Conservation (phyloP, 495 filamentous ascomycete species). For the Durotheca rogersii region DNA sequence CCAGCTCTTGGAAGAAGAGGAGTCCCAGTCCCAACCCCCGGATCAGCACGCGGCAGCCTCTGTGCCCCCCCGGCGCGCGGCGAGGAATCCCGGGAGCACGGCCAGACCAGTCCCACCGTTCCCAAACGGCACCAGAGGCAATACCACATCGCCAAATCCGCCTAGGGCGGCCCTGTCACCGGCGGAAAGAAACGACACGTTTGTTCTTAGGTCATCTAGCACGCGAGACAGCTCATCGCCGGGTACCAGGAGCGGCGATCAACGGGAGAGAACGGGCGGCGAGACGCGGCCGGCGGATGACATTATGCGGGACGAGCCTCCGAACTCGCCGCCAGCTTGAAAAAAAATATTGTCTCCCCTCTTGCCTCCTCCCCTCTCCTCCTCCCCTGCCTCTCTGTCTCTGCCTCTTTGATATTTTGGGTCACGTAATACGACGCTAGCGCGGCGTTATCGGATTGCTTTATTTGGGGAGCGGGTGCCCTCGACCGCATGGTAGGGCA, state of each 20-base stretch:
- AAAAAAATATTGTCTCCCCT: no score
- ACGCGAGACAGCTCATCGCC: slow-evolving; percentile 12
- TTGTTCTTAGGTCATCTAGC: slow-evolving; percentile 6
- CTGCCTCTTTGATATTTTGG: no score
- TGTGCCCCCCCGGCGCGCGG: background rate
- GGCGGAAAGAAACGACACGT: slow-evolving; percentile 17
- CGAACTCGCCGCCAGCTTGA: slow-evolving; percentile 19
- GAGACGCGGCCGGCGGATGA: slow-evolving; percentile 32
- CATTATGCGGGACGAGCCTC: slow-evolving; percentile 15
- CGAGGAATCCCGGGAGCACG: slow-evolving; percentile 2
- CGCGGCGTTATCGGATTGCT: slow-evolving; percentile 33
- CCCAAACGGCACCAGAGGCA: slow-evolving; percentile 8
- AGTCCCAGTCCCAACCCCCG: slow-evolving; percentile 16
- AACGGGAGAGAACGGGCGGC: slow-evolving; percentile 12
- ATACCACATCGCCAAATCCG: slow-evolving; percentile 9
- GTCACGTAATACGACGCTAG: slow-evolving; percentile 28
- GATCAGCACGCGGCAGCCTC: slow-evolving; percentile 9
- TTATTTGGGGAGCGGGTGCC: slow-evolving; percentile 2
- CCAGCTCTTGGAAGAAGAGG: slow-evolving; percentile 46
- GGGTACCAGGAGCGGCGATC: slow-evolving; percentile 11
- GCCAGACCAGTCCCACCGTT: slow-evolving; percentile 5
- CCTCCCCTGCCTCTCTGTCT: slow-evolving; percentile 2
- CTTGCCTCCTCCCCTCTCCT: background rate
- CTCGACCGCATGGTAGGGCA: slow-evolving; percentile 28
- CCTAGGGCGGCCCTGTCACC: slow-evolving; percentile 11